Base-by-base conservation (phyloP, 129 eudicot species). In the Gnaphalium uliginosum region DNA sequence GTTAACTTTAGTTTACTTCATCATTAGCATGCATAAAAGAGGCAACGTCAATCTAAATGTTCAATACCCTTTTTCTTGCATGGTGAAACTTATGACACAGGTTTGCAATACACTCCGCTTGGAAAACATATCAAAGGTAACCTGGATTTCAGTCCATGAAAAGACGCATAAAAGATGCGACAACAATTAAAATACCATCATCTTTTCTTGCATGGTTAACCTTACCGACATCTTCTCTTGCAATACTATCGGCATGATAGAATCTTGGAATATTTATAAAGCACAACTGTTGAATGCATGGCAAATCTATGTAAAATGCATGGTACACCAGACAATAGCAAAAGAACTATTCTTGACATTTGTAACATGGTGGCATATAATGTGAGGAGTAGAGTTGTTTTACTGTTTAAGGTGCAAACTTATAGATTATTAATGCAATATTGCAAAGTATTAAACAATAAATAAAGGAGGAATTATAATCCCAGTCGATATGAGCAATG, bases 231-330 rank as follows among this genome's bases (percentile, higher is more conserved):
- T 2, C 5, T 19, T 11, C 19, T 35, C 5, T 43, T 43, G 57
- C 59, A 60, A 60, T 39, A 60, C 14, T 33, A 23, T 39, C 68
- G 2, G 68, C 68, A 73, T 24, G 43, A 73, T 59, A 60, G 33
- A 62, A 59, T 46, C 32, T 60, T n/a, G 37, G 29, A 37, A 37
- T 7, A 22, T 19, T 24, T 27, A 65, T 26, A 66, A 50, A 22
- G 54, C 39, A 76, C 35, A 33, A 51, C 25, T 15, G 21, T 22
- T 51, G 26, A 76, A 76, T 15, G 11, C 24, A 53, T 66, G 68
- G 32, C 18, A 59, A 63, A 66, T 54, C 30, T 57, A 53, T 76
- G 67, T 64, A 65, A 50, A 75, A 75, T 64, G 64, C 65, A 50
- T 48, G 72, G 53, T 21, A 29, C 5, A 53, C 10, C 64, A 22